Conservation (phyloP, 768 basidiomycete species). For the Rhizopogon rudus region DNA sequence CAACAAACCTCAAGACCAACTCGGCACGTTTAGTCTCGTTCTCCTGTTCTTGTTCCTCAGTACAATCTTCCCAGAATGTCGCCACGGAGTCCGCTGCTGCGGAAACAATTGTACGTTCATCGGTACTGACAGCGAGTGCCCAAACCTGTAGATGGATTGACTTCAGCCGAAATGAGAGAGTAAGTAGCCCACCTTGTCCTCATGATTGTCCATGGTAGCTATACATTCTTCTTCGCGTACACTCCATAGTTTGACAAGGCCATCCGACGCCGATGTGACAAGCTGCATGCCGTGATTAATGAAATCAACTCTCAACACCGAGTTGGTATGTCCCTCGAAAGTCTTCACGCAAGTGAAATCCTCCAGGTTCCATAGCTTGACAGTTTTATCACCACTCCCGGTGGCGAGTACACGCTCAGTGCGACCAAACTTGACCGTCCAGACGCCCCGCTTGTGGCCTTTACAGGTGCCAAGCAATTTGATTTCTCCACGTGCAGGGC, state of each 20-base stretch:
- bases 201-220: slow-evolving; percentile 92
- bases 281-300: slow-evolving; percentile 79
- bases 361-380: slow-evolving; percentile 91
- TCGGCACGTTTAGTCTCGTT: slow-evolving; percentile 69
- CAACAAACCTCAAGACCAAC: slow-evolving; percentile 72
- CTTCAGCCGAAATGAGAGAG: slow-evolving; percentile 1
- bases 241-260: slow-evolving; percentile 95
- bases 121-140: slow-evolving; percentile 80
- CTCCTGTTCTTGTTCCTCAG: slow-evolving; percentile 74
- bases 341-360: slow-evolving; percentile 94
- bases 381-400: slow-evolving; percentile 92
- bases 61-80: slow-evolving; percentile 96
- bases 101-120: slow-evolving; percentile 84
- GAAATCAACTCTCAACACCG: slow-evolving; percentile 91
- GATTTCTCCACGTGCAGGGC: slow-evolving; percentile 60
- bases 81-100: slow-evolving; percentile 95
- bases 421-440: slow-evolving; percentile 86
- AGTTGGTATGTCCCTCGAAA: slow-evolving; percentile 98
- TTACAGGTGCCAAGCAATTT: slow-evolving; percentile 82
- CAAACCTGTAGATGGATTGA: slow-evolving; percentile 64
- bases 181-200: slow-evolving; percentile 73
- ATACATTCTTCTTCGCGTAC: slow-evolving; percentile 83
- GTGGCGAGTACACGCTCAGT: slow-evolving; percentile 84
- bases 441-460: slow-evolving; percentile 96
- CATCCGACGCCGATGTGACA: slow-evolving; percentile 89